These are phyloP conservation scores for Cladosporium sp. DNA, from an alignment of 2,329 filamentous ascomycete species.

Conservation along the genomic window DNA sequence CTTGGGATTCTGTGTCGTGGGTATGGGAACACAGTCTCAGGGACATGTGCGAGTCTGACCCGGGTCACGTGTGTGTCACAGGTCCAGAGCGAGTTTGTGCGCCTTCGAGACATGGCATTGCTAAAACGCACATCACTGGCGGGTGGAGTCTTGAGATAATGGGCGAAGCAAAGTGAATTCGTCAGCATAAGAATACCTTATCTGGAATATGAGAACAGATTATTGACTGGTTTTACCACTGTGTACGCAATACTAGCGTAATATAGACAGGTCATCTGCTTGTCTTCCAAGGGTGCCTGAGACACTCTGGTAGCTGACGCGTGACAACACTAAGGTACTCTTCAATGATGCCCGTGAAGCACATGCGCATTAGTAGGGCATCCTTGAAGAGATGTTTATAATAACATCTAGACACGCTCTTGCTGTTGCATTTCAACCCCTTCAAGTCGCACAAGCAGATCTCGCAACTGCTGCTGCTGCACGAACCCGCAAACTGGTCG, in stretches of 20 bases:
- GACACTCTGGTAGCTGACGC: conserved; percentile 7
- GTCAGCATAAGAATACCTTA: neutral
- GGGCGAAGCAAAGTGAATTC: neutral
- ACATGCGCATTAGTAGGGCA: neutral
- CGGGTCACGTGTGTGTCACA: conserved; percentile 7
- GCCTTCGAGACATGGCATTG: neutral
- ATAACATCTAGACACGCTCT: neutral
- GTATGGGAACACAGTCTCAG: conserved; percentile 20
- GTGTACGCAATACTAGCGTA: conserved; percentile 14
- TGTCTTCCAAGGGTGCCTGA: conserved; percentile 5
- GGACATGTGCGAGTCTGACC: conserved; percentile 20
- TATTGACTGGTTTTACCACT: neutral
- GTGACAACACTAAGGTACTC: neutral
- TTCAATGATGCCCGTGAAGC: neutral
- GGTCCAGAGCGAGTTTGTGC: conserved; percentile 3
- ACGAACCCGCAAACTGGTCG: neutral
- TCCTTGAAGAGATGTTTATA: neutral
- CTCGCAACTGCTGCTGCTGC: neutral
- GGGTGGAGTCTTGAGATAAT: neutral
- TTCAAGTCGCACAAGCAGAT: neutral
- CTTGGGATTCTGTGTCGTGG: conserved; percentile 9
- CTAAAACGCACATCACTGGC: neutral
- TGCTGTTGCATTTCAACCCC: neutral
- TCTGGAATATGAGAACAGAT: neutral
- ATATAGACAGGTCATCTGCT: conserved; percentile 13